Evolutionary conservation across 352 stramenopile species (phyloP).

Genomic region (Phytopythium helicoides): DNA sequence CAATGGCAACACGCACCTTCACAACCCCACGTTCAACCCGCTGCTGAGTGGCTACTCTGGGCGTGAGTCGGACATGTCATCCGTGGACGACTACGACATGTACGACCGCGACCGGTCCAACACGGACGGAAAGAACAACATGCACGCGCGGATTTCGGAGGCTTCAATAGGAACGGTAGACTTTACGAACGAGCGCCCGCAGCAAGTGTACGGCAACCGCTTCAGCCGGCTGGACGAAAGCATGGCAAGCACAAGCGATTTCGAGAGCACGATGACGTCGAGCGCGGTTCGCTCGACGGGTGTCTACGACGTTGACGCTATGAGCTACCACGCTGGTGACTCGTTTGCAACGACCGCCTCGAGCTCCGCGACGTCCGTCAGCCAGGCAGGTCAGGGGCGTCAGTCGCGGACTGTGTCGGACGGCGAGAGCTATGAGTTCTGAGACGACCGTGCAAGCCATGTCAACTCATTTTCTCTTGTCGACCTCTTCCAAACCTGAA

Average conservation of each 20-base stretch:
- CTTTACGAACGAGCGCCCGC: slow-evolving; percentile 33
- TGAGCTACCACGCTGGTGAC: slow-evolving; percentile 23
- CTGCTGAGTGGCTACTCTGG: slow-evolving; percentile 29
- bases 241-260: slow-evolving; percentile 35
- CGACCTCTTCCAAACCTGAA: slow-evolving; percentile 12
- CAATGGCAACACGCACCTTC: slow-evolving; percentile 23
- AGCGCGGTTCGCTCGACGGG: slow-evolving; percentile 27
- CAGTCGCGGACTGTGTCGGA: slow-evolving; percentile 46
- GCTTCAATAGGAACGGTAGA: slow-evolving; percentile 61
- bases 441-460: too few species aligned
- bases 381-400: slow-evolving; percentile 8
- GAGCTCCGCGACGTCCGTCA: slow-evolving; percentile 10
- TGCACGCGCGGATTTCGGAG: slow-evolving; percentile 17
- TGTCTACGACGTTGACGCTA: slow-evolving; percentile 46
- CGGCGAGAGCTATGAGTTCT: slow-evolving; percentile 78
- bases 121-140: slow-evolving; percentile 7
- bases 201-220: slow-evolving; percentile 13
- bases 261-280: slow-evolving; percentile 26
- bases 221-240: slow-evolving; percentile 38
- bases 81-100: slow-evolving; percentile 53
- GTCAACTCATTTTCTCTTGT: slow-evolving; percentile 6
- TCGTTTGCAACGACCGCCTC: slow-evolving; percentile 27
- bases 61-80: slow-evolving; percentile 62
- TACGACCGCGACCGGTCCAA: slow-evolving; percentile 22
- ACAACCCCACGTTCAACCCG: slow-evolving; percentile 37